Conservation (phyloP, 2,329 filamentous ascomycete genomes). For the Exophiala sp. region DNA sequence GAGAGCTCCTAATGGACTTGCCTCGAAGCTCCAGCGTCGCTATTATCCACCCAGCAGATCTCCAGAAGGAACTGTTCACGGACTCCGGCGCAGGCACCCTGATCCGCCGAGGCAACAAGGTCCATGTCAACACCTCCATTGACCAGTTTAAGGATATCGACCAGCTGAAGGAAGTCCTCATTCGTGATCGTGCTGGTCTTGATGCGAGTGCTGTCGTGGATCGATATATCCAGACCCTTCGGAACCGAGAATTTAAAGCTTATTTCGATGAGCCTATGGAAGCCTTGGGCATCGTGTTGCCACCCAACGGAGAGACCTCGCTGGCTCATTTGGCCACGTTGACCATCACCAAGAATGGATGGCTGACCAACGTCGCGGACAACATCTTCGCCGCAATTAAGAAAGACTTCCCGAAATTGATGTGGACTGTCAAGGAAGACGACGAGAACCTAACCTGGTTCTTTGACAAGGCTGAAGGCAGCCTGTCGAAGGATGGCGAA, state of each 20-base stretch:
- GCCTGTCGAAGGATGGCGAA: conserved; percentile 74
- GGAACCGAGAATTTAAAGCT: conserved; percentile 74
- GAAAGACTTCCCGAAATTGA: conserved; percentile 84
- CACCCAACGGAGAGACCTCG: conserved; percentile 55
- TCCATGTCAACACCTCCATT: conserved; percentile 66
- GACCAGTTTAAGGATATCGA: conserved; percentile 69
- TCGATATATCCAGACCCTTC: conserved; percentile 73
- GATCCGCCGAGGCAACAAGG: conserved; percentile 85
- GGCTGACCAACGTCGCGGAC: conserved; percentile 90
- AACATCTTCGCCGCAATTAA: conserved; percentile 91
- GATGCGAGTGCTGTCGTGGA: conserved; percentile 80
- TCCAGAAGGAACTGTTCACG: conserved; percentile 95
- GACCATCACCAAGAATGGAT: conserved; percentile 88
- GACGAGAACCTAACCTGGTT: conserved; percentile 98
- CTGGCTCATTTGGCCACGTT: conserved; percentile 83
- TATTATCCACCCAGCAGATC: conserved; percentile 91
- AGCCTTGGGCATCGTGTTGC: conserved; percentile 81
- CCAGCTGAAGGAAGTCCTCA: conserved; percentile 72
- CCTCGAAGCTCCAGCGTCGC: conserved; percentile 91
- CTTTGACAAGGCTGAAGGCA: conserved; percentile 93
- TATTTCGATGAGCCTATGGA: conserved; percentile 95
- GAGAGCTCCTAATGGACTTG: conserved; percentile 81
- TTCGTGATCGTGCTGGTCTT: conserved; percentile 73
- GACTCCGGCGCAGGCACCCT: conserved; percentile 91
- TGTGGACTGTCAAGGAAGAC: conserved; percentile 93